These are phyloP conservation scores for Pinus taeda DNA, from an alignment of 75 land plant genomes.

Conservation along the genomic window DNA sequence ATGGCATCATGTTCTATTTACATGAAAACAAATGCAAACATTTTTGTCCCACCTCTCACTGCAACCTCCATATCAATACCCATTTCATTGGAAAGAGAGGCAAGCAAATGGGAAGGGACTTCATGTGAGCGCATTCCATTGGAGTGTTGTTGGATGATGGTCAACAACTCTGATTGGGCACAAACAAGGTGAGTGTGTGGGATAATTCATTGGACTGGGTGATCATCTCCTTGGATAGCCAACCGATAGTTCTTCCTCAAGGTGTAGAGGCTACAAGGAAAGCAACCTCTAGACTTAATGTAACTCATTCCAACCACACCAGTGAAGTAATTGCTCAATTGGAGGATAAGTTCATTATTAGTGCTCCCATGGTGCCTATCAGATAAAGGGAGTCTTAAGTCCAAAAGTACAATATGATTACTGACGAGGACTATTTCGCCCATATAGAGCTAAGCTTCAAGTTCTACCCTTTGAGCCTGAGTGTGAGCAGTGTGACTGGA, in stretches of 20 bases:
- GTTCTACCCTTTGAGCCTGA: constrained; percentile 11
- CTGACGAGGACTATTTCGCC: constrained; percentile 18
- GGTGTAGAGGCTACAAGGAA: not conserved
- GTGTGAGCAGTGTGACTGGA: constrained; percentile 24
- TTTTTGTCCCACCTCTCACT: constrained; percentile 20
- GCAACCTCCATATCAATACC: constrained; percentile 18
- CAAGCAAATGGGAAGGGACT: constrained; percentile 6
- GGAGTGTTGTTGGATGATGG: constrained; percentile 12
- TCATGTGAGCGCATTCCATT: constrained; percentile 28
- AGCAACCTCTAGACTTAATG: not conserved
- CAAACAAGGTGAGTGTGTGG: constrained; percentile 20
- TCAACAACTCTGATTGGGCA: constrained; percentile 14
- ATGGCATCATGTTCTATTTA: constrained; percentile 28
- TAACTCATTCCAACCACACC: not conserved
- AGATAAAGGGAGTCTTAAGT: constrained; percentile 13
- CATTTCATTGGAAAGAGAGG: constrained; percentile 36
- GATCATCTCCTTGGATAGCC: constrained; percentile 19
- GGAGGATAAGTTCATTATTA: constrained; percentile 11
- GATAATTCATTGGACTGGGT: constrained; percentile 14
- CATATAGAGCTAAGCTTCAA: constrained; percentile 26
- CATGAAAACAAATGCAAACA: constrained; percentile 18
- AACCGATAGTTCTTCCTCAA: constrained; percentile 1
- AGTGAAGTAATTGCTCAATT: constrained; percentile 8
- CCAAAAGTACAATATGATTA: constrained; percentile 8
- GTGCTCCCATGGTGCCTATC: constrained; percentile 27